Evolutionary conservation across 805 yeast species (phyloP).

Genomic region (Limtongia smithiae): DNA sequence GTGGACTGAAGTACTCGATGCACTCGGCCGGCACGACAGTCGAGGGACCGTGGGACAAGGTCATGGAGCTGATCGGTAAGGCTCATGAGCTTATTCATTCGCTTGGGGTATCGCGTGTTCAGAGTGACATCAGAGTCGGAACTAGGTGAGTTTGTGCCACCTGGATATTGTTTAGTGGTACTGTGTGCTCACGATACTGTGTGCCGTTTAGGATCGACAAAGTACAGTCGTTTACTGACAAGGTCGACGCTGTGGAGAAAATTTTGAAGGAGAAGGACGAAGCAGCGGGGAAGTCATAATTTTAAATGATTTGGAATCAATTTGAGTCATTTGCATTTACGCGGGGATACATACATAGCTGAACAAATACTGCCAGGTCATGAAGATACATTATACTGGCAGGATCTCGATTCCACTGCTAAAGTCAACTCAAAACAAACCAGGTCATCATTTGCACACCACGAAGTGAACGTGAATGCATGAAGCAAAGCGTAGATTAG

Average conservation of each 20-base stretch:
- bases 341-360: no score
- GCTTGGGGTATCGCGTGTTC: conserved; percentile 72
- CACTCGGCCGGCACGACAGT: conserved; percentile 93
- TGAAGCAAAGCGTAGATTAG: no score
- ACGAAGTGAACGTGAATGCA: no score
- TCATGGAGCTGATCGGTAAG: conserved; percentile 71
- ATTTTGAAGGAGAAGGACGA: conserved; percentile 16
- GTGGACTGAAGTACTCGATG: conserved; percentile 62
- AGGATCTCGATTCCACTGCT: no score
- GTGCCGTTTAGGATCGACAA: conserved; percentile 22
- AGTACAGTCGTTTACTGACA: conserved; percentile 26
- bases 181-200: not conserved
- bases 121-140: conserved; percentile 82
- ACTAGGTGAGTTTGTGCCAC: conserved; percentile 53
- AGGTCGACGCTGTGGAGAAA: conserved; percentile 26
- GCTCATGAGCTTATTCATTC: conserved; percentile 70
- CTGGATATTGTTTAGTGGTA: not conserved
- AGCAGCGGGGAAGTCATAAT: not conserved
- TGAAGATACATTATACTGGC: no score
- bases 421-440: no score
- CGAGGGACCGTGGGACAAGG: conserved; percentile 90
- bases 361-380: no score
- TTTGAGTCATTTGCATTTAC: no score
- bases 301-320: no score
- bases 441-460: no score